Conservation (phyloP, 495 filamentous ascomycete genomes). For the Neohortaea acidophila region DNA sequence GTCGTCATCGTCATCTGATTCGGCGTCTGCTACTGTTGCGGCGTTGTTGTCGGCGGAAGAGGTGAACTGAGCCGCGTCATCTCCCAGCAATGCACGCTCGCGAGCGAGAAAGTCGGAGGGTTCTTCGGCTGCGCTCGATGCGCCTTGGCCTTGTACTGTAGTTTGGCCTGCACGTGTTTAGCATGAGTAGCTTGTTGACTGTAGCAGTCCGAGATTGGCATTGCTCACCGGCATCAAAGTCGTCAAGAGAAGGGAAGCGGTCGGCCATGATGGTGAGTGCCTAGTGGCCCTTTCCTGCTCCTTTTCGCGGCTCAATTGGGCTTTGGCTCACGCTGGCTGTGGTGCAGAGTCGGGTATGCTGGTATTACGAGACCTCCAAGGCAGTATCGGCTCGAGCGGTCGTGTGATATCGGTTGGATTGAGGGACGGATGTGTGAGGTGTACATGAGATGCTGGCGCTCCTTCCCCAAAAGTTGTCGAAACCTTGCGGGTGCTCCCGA, state of each 20-base stretch:
- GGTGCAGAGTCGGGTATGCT: no score
- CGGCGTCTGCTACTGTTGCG: constrained; percentile 41
- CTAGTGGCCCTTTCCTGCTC: background rate
- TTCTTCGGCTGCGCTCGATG: constrained; percentile 31
- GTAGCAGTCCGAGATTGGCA: constrained; percentile 19
- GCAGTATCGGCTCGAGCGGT: no score
- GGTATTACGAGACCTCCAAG: no score
- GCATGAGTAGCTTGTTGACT: background rate
- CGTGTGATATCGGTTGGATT: no score
- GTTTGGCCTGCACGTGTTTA: constrained; percentile 38
- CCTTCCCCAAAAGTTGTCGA: no score
- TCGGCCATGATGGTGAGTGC: constrained; percentile 57
- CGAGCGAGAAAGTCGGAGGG: constrained; percentile 73
- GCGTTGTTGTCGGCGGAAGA: constrained; percentile 55
- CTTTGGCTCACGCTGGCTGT: no score
- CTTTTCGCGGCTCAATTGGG: background rate
- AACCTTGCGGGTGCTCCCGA: no score
- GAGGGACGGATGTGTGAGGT: no score
- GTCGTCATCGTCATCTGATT: constrained; percentile 50
- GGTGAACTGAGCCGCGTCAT: constrained; percentile 82
- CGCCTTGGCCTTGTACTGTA: constrained; percentile 29
- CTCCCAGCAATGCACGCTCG: constrained; percentile 75
- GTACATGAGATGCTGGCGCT: no score
- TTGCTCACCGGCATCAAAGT: constrained; percentile 74
- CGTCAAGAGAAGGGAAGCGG: constrained; percentile 89